Base-by-base conservation (phyloP, 768 basidiomycete genomes). In the Boletus eberwhitei region DNA sequence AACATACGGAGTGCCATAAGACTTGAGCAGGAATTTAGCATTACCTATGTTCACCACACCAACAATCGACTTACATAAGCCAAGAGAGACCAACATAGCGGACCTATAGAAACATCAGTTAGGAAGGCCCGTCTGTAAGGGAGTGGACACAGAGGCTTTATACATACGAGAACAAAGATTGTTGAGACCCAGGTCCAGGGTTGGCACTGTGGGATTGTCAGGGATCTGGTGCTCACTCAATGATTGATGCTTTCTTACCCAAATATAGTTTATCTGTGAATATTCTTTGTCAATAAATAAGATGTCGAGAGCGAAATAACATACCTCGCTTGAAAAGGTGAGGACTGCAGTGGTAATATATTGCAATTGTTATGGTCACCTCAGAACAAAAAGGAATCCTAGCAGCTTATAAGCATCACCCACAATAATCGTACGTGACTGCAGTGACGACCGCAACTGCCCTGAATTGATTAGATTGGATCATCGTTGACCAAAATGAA, bases 361-460 rank as follows among this genome's bases (percentile, higher is more conserved):
- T 32, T 7, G 2, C 1, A 29, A 14, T n/a, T n/a, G n/a, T n/a
- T n/a, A n/a, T 14, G 5, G 6, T 54, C 16, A 47, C 0, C 45
- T 35, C 17, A 19, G 6, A 21, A 8, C 16, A 17, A 17, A 14
- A 13, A 3, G 9, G 4, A 16, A n/a, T n/a, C n/a, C n/a, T 4
- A 12, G 12, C 4, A n/a, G 2, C 9, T 39, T 26, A 12, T 7
- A 16, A 16, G n/a, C 1, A 24, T 19, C 9, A 21, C 59, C 47
- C n/a, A 59, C 57, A 7, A 24, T 54, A 60, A 29, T 60, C 58
- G 34, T 59, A 60, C 8, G 26, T 42, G 16, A 52, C 37, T 11
- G 32, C 34, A 8, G 43, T 32, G 2, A 43, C 24, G 2, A 14
- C 16, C 2, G 19, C 0, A 3, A 59, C 58, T 59, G 12, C 2